Conservation (phyloP, 148 eudicot species). For the Cornus florida region DNA sequence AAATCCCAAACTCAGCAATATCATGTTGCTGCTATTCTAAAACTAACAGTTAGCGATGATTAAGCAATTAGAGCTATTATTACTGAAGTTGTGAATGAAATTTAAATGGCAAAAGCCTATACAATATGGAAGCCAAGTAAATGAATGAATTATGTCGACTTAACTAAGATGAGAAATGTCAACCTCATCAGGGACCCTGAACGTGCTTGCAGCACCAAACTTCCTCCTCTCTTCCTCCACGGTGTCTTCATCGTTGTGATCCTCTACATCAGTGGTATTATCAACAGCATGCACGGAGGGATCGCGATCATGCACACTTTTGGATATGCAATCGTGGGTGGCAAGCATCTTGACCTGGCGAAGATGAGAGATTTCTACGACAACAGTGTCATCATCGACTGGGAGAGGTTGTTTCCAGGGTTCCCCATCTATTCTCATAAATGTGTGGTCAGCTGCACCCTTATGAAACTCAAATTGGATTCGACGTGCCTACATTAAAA, state of each 20-base stretch:
- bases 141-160: background rate
- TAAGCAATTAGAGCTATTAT: background rate
- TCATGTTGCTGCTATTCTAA: background rate
- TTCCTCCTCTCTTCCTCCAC: slow-evolving; percentile 70
- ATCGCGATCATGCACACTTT: slow-evolving; percentile 61
- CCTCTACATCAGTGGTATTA: slow-evolving; percentile 29
- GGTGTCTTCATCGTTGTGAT: slow-evolving; percentile 46
- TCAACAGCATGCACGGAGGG: slow-evolving; percentile 24
- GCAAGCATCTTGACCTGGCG: slow-evolving; percentile 98
- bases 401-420: slow-evolving; percentile 98
- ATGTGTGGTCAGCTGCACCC: slow-evolving; percentile 70
- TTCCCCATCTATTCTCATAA: slow-evolving; percentile 96
- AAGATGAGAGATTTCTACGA: slow-evolving; percentile 76
- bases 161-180: slow-evolving; percentile 77
- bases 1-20: background rate
- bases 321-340: slow-evolving; percentile 44
- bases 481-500: slow-evolving; percentile 46
- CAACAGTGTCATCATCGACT: slow-evolving; percentile 67
- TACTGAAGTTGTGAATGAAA: background rate
- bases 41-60: background rate
- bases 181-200: slow-evolving; percentile 72
- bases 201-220: slow-evolving; percentile 92
- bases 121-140: background rate
- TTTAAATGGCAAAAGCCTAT: background rate
- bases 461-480: slow-evolving; percentile 80